Base-by-base conservation (phyloP, 306 rosid species). In the Cicer pinnatifidum region DNA sequence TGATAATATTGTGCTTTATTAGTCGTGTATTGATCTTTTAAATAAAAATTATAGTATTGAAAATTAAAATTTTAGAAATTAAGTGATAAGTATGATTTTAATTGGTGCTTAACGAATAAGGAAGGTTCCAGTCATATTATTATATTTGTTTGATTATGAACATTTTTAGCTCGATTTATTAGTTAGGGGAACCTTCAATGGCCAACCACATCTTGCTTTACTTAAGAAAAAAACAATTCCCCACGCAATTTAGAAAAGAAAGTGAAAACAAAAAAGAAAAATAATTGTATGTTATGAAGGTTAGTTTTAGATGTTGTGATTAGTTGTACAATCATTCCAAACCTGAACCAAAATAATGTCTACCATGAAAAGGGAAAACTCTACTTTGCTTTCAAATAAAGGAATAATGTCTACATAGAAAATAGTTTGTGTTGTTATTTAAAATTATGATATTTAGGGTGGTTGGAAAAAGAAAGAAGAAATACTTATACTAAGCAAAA, bases 381-480 rank as follows among this genome's bases (percentile, higher is more conserved):
- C 39, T 8, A 74, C 67, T 74, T 74, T 69, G 75, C 78, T 82
- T 82, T 45, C 51, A 69, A 75, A 53, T 52, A 28, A 74, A 78
- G 86, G 69, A 82, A 78, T 74, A 73, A 60, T 72, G 56, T 38
- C 6, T 69, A 45, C 69, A 44, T 43, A 33, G 35, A 60, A 80
- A 15, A 6, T 61, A 9, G 68, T 69, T 69, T 81, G 57, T 47
- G 81, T 62, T 41, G 40, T 63, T 69, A 17, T 69, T 77, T 68
- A 53, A 69, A 47, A n/a, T 47, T 68, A 76, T 57, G 19, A 67
- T 12, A 66, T 43, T 66, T 16, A 28, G 15, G 40, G 82, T 72
- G 46, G 17, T 33, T 12, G 66, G 43, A 59, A 58, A 58, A 12
- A 12, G 15, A 33, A 2, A 33, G 33, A 33, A 6, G 33, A 37